Base-by-base conservation (phyloP, 306 rosid genomes). In the Erythrophleum fordii region DNA sequence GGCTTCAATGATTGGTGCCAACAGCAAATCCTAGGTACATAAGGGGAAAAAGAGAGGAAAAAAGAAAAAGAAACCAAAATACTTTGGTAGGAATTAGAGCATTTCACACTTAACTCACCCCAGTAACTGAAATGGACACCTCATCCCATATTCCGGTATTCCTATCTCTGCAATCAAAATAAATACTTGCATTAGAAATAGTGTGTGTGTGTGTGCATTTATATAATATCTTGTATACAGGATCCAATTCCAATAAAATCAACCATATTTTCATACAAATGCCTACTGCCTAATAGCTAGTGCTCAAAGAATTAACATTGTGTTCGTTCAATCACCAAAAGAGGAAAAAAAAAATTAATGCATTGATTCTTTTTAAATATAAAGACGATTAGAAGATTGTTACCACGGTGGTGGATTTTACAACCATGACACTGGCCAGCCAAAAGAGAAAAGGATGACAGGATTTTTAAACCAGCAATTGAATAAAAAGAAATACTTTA, bases 101-200 rank as follows among this genome's bases (percentile, higher is more conserved):
- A 77, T 39, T 70, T 69, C 73, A 60, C 73, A 28, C 67, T 55
- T 16, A 82, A 85, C 99, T 89, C 87, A 95, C 97, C 99, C 98
- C 97, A 17, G 94, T 91, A 77, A 78, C 81, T 35, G 88, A 87
- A 70, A 92, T 52, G 58, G 98, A 92, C 59, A 92, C 98, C 77
- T 92, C 97, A 85, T 95, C 98, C 98, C 98, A 95, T 84, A 95
- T 90, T 86, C 98, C 99, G 22, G 99, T 95, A 88, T 95, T 95
- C 82, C 99, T 88, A 88, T 95, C 99, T 86, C 99, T 92, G 92
- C 81, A 81, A 79, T 75, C 66, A 78, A 34, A 70, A 78, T 66
- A 46, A 44, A 72, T 70, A 85, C 48, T 51, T 55, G 76, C 81
- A 75, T 83, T 69, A 81, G 48, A 72, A 51, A 72, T 45, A 73